Evolutionary conservation across 1,139 yeast species (phyloP).

Genomic region (Arxiozyma slooffiae): DNA sequence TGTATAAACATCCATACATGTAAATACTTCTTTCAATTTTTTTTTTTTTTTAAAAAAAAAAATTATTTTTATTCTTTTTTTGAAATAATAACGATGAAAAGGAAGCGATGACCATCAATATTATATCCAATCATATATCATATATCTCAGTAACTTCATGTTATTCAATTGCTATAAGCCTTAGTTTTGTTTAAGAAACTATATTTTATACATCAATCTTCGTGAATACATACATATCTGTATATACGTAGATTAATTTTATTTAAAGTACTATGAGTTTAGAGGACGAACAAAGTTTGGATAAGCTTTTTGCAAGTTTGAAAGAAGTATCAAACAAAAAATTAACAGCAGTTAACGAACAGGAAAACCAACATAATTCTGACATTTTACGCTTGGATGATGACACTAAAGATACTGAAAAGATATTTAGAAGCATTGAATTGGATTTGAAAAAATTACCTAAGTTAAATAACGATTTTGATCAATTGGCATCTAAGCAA

Average conservation of each 20-base stretch:
- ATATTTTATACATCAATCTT: too few species aligned
- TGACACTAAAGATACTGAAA: conserved; percentile 14
- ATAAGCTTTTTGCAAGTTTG: conserved; percentile 1
- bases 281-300: background rate
- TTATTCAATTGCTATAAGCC: background rate
- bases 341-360: background rate
- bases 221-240: background rate
- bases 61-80: too few species aligned
- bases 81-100: background rate
- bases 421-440: conserved; percentile 24
- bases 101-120: background rate
- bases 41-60: too few species aligned
- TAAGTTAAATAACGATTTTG: conserved; percentile 24
- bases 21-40: too few species aligned
- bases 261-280: background rate
- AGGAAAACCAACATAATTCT: conserved; percentile 1
- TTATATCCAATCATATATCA: too few species aligned
- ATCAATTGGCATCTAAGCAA: conserved; percentile 13
- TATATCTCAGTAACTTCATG: too few species aligned
- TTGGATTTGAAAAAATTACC: conserved; percentile 23
- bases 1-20: too few species aligned
- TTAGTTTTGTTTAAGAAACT: background rate
- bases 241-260: background rate
- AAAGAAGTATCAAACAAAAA: conserved; percentile 1
- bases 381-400: conserved; percentile 21